A percentile compares a stretch with the other conserved stretches of the same genome.
Evolutionary conservation across 1,284 basidiomycete genomes (phyloP).

Genomic region (Sparassis latifolia): DNA sequence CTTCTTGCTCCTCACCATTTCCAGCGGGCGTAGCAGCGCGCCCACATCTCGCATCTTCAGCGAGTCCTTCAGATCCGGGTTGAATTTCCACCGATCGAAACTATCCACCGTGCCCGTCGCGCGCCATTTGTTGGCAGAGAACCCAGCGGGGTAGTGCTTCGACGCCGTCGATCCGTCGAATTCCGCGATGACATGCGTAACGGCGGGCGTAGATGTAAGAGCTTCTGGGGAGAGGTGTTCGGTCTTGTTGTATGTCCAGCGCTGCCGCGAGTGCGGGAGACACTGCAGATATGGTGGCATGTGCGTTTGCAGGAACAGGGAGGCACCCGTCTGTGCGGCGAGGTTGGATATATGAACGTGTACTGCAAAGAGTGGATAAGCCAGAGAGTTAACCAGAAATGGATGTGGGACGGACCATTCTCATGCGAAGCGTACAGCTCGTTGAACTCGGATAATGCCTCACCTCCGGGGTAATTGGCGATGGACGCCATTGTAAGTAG

Average conservation of each 20-base stretch:
- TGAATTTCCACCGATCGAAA: slow-evolving; percentile 44
- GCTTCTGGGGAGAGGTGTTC: slow-evolving; percentile 48
- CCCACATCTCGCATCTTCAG: slow-evolving; percentile 12
- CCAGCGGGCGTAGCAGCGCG: slow-evolving; percentile 19
- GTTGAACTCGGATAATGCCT: slow-evolving; percentile 65
- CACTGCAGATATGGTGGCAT: slow-evolving; percentile 40
- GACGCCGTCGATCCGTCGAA: slow-evolving; percentile 4
- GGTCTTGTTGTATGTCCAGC: slow-evolving; percentile 77
- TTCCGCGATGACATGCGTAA: slow-evolving; percentile 63
- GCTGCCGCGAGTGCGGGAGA: slow-evolving; percentile 12
- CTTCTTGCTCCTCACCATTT: slow-evolving; percentile 37
- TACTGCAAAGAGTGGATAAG: slow-evolving; percentile 24
- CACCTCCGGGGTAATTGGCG: slow-evolving; percentile 88
- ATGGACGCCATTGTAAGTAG: slow-evolving; percentile 56
- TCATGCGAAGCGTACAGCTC: slow-evolving; percentile 29
- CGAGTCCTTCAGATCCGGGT: slow-evolving; percentile 15
- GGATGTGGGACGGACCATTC: slow-evolving; percentile 22
- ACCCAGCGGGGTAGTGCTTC: slow-evolving; percentile 4
- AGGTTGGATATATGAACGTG: slow-evolving; percentile 78
- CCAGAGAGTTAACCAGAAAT: neutral
- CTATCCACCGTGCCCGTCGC: slow-evolving; percentile 36
- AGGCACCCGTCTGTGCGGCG: slow-evolving; percentile 87
- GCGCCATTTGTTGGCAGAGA: slow-evolving; percentile 31
- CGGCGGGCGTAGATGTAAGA: slow-evolving; percentile 30
- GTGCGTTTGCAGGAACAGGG: slow-evolving; percentile 78